phyloP scores from a whole-genome alignment of 2,329 filamentous ascomycete genomes.

The Scedosporium boydii region DNA sequence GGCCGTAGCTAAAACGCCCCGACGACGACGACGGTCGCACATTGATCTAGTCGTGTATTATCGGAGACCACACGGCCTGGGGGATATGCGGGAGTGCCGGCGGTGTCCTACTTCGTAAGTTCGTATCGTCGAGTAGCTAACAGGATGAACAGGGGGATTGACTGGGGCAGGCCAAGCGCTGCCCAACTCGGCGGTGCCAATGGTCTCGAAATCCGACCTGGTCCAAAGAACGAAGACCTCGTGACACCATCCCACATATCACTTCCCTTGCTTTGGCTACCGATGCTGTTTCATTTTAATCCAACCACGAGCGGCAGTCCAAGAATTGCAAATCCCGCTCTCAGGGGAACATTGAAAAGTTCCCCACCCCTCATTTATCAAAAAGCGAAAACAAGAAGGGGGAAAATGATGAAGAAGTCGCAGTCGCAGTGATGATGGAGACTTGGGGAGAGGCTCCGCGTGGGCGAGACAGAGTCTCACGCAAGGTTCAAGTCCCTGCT shows the following conservation, averaged over 20 bases:
- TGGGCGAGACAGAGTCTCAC: no score
- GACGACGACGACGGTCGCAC: no score
- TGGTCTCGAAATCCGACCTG: background rate
- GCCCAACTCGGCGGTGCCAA: background rate
- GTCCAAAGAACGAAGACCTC: background rate
- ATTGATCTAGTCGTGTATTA: no score
- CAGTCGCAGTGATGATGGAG: background rate
- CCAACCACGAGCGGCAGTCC: background rate
- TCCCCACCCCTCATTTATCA: background rate
- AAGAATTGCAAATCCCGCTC: background rate
- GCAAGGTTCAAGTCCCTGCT: no score
- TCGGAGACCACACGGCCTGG: no score
- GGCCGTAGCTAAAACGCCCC: background rate
- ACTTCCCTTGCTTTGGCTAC: background rate
- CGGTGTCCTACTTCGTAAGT: background rate
- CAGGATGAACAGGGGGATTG: no score
- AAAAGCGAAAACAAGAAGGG: background rate
- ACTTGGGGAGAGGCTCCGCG: no score
- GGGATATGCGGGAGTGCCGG: background rate
- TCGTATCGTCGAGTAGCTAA: no score
- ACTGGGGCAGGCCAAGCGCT: background rate
- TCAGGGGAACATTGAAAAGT: background rate
- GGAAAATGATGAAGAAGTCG: background rate
- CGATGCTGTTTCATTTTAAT: background rate
- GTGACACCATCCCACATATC: background rate